Evolutionary conservation across 371 early-diverging fungal genomes (phyloP), one percentile per base, ranked within the genome.

Genomic region (Rhizopus delemar): DNA sequence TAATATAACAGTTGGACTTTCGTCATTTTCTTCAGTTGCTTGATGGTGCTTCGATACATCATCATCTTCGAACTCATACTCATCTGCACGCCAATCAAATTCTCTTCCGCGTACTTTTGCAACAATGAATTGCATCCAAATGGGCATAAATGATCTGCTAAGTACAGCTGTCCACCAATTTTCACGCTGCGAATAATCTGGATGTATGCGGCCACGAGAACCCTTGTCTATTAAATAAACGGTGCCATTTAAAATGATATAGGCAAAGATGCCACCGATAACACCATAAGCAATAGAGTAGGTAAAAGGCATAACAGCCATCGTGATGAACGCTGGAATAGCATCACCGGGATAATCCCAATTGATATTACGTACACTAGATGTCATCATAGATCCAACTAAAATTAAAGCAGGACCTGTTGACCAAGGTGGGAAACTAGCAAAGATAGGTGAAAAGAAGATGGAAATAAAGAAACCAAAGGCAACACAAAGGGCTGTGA

Each of bases 401-500:
- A 87, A 66, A 45, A 92, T 83, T 53, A 92, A 70, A 0, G 90
- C 92, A 2, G 90, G 90, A 8, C 91, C 90, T 1, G 91, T 90
- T 4, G 90, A 89, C 90, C 91, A 90, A 3, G 90, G 89, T 34
- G 91, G 92, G 77, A 91, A 88, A 49, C 86, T 83, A 8, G 91
- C 93, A 71, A 90, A 90, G 62, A 91, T 89, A 9, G 92, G 92
- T 1, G 91, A 86, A 58, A 91, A 89, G 77, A 92, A 90, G 43
- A 91, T 74, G 29, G 86, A 81, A 38, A 91, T 73, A 60, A 90
- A 86, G 80, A 92, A 90, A 59, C 85, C 76, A 61, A 91, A 66
- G 3, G 80, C 83, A 13, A 83, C 74, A 0, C 81, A 65, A 15
- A 92, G 73, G 29, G 90, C 86, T 22, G 91, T 86, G 48, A 92